Evolutionary conservation across 2,329 filamentous ascomycete species (phyloP).

Genomic region (Thelonectria discophora): DNA sequence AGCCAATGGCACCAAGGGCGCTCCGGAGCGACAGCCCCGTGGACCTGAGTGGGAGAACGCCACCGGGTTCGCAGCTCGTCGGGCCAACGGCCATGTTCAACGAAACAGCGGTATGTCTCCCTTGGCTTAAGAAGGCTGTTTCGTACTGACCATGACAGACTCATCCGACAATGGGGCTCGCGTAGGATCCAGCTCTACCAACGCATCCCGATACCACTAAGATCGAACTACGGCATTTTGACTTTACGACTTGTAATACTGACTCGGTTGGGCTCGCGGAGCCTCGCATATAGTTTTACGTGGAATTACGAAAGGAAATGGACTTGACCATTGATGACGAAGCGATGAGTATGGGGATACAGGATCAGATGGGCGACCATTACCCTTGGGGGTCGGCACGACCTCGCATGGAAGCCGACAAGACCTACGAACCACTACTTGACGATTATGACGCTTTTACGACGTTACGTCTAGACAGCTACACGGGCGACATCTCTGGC

Average conservation of each 20-base stretch:
- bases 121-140: background rate
- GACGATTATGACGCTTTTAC: slow-evolving; percentile 59
- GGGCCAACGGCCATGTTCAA: slow-evolving; percentile 68
- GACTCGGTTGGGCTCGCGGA: slow-evolving; percentile 39
- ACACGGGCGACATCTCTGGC: slow-evolving; percentile 47
- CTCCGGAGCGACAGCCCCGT: slow-evolving; percentile 70
- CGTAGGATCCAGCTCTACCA: slow-evolving; percentile 47
- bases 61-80: slow-evolving; percentile 63
- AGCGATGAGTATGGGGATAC: slow-evolving; percentile 52
- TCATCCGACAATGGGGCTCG: slow-evolving; percentile 56
- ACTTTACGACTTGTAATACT: slow-evolving; percentile 52
- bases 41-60: slow-evolving; percentile 69
- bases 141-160: slow-evolving; percentile 44
- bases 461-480: slow-evolving; percentile 59
- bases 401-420: slow-evolving; percentile 45
- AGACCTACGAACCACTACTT: slow-evolving; percentile 50
- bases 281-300: slow-evolving; percentile 45
- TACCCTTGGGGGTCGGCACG: slow-evolving; percentile 46
- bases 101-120: slow-evolving; percentile 65
- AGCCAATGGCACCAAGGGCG: slow-evolving; percentile 56
- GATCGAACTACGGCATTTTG: slow-evolving; percentile 40
- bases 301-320: slow-evolving; percentile 38
- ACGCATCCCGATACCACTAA: slow-evolving; percentile 51
- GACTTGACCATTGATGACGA: slow-evolving; percentile 48
- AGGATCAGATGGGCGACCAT: slow-evolving; percentile 54